phyloP scores from a whole-genome alignment of 305 asterid species.

The Fraxinus ornus region DNA sequence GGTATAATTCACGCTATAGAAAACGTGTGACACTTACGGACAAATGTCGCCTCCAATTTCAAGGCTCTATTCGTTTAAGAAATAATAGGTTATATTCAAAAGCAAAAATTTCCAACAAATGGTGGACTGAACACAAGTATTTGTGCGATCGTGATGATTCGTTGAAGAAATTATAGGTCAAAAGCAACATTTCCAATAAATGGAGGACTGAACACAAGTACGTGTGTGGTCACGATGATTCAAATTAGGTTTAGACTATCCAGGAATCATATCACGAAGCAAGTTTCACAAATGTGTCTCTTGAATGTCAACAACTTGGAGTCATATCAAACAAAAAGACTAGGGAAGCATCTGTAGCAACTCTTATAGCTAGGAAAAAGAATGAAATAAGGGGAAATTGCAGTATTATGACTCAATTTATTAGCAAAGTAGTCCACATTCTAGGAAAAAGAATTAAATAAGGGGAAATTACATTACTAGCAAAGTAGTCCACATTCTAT shows the following conservation, averaged over 20 bases:
- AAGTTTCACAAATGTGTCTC: background rate
- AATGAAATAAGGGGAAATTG: background rate
- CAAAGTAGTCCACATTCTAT: background rate
- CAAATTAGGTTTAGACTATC: conserved; percentile 6
- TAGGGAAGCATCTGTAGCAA: background rate
- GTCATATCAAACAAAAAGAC: background rate
- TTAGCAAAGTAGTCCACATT: background rate
- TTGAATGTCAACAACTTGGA: background rate
- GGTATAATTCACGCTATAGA: too few relatives aligned
- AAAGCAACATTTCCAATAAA: conserved; percentile 8
- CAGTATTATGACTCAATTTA: background rate
- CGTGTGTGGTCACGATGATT: conserved; percentile 15
- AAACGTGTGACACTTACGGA: background rate
- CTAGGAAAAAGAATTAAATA: background rate
- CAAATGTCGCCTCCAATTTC: conserved; percentile 4
- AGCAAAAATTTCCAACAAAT: conserved; percentile 7
- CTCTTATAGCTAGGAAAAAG: background rate
- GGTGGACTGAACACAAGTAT: conserved; percentile 8
- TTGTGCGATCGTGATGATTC: background rate
- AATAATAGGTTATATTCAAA: background rate
- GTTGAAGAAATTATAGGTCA: background rate
- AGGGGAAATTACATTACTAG: background rate
- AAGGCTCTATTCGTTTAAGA: background rate
- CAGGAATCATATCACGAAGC: background rate
- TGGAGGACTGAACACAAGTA: conserved; percentile 8